These are phyloP conservation scores for Calonectria fujianensis DNA, from an alignment of 2,329 filamentous ascomycete species.

Conservation along the genomic window DNA sequence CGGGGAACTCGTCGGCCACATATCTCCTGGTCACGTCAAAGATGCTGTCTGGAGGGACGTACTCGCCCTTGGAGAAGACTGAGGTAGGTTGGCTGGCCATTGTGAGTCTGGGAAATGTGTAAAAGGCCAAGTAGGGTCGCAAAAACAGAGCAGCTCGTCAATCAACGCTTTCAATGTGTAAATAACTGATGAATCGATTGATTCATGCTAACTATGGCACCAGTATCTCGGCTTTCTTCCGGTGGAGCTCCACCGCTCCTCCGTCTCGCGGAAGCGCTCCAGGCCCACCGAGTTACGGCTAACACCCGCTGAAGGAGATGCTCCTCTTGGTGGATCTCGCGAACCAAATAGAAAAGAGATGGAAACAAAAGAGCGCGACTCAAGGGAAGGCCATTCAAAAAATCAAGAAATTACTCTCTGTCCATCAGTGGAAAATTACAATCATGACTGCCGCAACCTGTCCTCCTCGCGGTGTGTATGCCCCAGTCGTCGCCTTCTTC, in stretches of 20 bases:
- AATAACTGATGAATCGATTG: not conserved
- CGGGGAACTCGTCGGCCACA: conserved; percentile 12
- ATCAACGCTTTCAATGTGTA: conserved; percentile 4
- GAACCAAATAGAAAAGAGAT: conserved; percentile 1
- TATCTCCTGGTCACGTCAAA: conserved; percentile 39
- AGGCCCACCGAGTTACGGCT: not conserved
- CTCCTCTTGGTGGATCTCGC: conserved; percentile 1
- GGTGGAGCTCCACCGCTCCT: conserved; percentile 14
- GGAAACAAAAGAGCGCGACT: not conserved
- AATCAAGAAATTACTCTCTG: not conserved
- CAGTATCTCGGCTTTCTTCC: not conserved
- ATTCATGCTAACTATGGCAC: not conserved
- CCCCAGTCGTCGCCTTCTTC: conserved; percentile 79
- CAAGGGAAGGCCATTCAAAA: not conserved
- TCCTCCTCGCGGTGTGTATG: conserved; percentile 70
- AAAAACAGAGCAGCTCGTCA: not conserved
- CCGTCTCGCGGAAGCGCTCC: not conserved
- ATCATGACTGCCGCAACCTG: conserved; percentile 17
- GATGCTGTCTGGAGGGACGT: conserved; percentile 37
- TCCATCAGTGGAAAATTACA: not conserved
- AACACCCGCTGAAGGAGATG: not conserved
- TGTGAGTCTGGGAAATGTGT: not conserved
- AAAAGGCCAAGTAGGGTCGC: not conserved
- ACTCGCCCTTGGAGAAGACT: conserved; percentile 27
- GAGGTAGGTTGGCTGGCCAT: conserved; percentile 3